Evolutionary conservation across 495 filamentous ascomycete species (phyloP).

Genomic region (Penicillium lividum): DNA sequence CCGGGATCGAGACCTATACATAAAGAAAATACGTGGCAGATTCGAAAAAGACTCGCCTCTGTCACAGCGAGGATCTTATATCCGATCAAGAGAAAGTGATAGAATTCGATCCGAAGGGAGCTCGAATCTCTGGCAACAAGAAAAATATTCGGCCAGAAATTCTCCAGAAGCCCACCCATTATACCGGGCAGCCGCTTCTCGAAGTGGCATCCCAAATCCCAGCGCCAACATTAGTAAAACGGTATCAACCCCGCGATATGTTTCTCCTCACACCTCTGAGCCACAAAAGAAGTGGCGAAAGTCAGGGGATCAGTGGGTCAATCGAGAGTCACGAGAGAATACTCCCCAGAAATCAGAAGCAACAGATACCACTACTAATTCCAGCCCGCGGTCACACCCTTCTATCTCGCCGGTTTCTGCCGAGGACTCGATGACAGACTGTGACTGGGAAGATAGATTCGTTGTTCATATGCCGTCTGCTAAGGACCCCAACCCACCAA

Average conservation of each 20-base stretch:
- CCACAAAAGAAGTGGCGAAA: conserved; percentile 27
- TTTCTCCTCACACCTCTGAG: conserved; percentile 12
- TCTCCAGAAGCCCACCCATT: neutral
- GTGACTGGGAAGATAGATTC: conserved; percentile 49
- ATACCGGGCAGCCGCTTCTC: conserved; percentile 1
- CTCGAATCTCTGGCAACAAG: neutral
- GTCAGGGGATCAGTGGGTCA: conserved; percentile 29
- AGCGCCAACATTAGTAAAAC: conserved; percentile 13
- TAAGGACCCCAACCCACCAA: conserved; percentile 45
- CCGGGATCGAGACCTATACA: conserved; percentile 33
- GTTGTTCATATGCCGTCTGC: conserved; percentile 51
- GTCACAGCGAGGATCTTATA: conserved; percentile 15
- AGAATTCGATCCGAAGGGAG: conserved; percentile 25
- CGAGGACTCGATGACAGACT: conserved; percentile 36
- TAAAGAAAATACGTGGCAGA: conserved; percentile 34
- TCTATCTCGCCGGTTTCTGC: conserved; percentile 36
- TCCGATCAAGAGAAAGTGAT: conserved; percentile 17
- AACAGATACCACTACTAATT: conserved; percentile 29
- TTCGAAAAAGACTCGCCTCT: conserved; percentile 33
- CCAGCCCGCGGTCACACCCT: conserved; percentile 31
- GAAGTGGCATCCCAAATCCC: conserved; percentile 2
- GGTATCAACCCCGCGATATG: conserved; percentile 9
- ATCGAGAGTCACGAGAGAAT: conserved; percentile 18
- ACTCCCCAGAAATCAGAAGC: conserved; percentile 21
- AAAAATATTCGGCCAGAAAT: neutral